These are phyloP conservation scores for Lasiodiplodia theobromae DNA, from an alignment of 2,329 filamentous ascomycete genomes.

Conservation along the genomic window DNA sequence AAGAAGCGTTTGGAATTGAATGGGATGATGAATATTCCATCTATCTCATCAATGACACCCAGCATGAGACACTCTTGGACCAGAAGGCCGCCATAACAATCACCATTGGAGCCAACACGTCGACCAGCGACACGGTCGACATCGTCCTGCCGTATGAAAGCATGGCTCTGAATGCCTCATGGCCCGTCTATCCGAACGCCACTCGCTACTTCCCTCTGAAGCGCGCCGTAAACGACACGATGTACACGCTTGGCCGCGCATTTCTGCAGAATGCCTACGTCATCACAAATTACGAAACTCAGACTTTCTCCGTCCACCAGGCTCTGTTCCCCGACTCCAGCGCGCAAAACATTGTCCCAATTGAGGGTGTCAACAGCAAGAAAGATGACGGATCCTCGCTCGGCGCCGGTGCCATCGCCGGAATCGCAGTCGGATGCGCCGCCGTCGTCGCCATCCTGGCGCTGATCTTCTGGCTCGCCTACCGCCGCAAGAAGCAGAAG, in stretches of 20 bases:
- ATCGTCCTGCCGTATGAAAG: conserved; percentile 49
- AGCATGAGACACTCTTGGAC: conserved; percentile 40
- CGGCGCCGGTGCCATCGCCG: conserved; percentile 38
- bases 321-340: conserved; percentile 59
- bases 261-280: conserved; percentile 53
- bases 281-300: conserved; percentile 45
- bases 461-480: conserved; percentile 32
- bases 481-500: conserved; percentile 27
- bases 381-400: conserved; percentile 27
- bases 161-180: conserved; percentile 44
- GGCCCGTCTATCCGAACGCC: conserved; percentile 35
- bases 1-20: conserved; percentile 46
- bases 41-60: conserved; percentile 48
- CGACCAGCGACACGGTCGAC: conserved; percentile 36
- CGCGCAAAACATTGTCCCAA: conserved; percentile 47
- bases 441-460: conserved; percentile 33
- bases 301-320: conserved; percentile 56
- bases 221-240: conserved; percentile 45
- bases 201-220: conserved; percentile 48
- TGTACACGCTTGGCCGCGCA: conserved; percentile 48
- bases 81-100: conserved; percentile 45
- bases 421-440: conserved; percentile 37
- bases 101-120: conserved; percentile 38
- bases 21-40: conserved; percentile 45
- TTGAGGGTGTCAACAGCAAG: conserved; percentile 30